These are phyloP conservation scores for thale cress (Arabidopsis thaliana) DNA, from an alignment of 345 rosid species.

Conservation along the genomic window TAIR10.1 NC_003070.9:23001001-23001500, in stretches of 20 bases:
- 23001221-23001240: constrained; percentile 44
- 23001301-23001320: constrained; percentile 56
- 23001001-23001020: constrained; percentile 87
- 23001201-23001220: constrained; percentile 52
- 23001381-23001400: constrained; percentile 37
- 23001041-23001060: constrained; percentile 53
- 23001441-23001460: constrained; percentile 4
- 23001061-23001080: constrained; percentile 44
- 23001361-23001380: constrained; percentile 57
- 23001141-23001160: constrained; percentile 67
- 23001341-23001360: constrained; percentile 58
- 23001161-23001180: constrained; percentile 57
- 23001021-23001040: constrained; percentile 61
- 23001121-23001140: constrained; percentile 74
- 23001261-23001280: constrained; percentile 44
- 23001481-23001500: constrained; percentile 25
- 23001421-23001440: constrained; percentile 17
- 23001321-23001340: constrained; percentile 59
- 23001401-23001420: constrained; percentile 19
- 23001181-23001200: constrained; percentile 51
- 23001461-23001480: constrained; percentile 34
- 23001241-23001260: constrained; percentile 56
- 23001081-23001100: constrained; percentile 25
- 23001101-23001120: constrained; percentile 73
- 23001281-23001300: constrained; percentile 43